These are phyloP conservation scores for Blastobotrys robertii DNA, from an alignment of 805 yeast genomes.

Conservation along the genomic window DNA sequence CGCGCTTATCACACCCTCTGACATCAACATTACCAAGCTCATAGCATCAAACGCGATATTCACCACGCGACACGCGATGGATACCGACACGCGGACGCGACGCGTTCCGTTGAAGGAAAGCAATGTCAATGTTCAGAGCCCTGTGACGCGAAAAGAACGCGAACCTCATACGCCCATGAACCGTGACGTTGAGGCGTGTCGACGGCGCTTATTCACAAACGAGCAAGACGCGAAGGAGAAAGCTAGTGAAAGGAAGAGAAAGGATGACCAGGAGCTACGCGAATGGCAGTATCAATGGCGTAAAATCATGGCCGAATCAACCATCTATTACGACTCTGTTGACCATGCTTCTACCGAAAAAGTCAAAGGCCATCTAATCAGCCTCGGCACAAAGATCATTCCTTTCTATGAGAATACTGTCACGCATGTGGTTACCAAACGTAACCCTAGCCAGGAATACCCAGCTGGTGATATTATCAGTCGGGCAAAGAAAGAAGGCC, in stretches of 20 bases:
- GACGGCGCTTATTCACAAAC: too few relatives aligned
- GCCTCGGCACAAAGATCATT: constrained; percentile 36
- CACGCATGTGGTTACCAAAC: constrained; percentile 70
- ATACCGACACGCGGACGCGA: too few relatives aligned
- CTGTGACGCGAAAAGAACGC: too few relatives aligned
- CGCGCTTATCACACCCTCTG: too few relatives aligned
- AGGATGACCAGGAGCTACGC: constrained; percentile 8
- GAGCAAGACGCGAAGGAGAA: too few relatives aligned
- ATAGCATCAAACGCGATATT: too few relatives aligned
- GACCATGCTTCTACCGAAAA: constrained; percentile 24
- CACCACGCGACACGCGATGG: too few relatives aligned
- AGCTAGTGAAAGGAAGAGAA: background rate
- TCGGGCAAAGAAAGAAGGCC: constrained; percentile 47
- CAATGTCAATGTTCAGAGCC: too few relatives aligned
- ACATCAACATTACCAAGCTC: too few relatives aligned
- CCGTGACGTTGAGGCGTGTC: too few relatives aligned
- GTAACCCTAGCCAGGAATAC: constrained; percentile 39
- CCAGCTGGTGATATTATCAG: constrained; percentile 52
- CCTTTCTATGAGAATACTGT: constrained; percentile 50
- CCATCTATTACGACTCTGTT: constrained; percentile 50
- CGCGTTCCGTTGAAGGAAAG: too few relatives aligned
- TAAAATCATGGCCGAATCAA: constrained; percentile 46
- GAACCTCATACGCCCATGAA: too few relatives aligned
- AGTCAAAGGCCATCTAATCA: constrained; percentile 19
- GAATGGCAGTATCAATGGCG: constrained; percentile 60